These are phyloP conservation scores for Hanseniaspora uvarum DNA, from an alignment of 1,139 yeast genomes.

Conservation along the genomic window DNA sequence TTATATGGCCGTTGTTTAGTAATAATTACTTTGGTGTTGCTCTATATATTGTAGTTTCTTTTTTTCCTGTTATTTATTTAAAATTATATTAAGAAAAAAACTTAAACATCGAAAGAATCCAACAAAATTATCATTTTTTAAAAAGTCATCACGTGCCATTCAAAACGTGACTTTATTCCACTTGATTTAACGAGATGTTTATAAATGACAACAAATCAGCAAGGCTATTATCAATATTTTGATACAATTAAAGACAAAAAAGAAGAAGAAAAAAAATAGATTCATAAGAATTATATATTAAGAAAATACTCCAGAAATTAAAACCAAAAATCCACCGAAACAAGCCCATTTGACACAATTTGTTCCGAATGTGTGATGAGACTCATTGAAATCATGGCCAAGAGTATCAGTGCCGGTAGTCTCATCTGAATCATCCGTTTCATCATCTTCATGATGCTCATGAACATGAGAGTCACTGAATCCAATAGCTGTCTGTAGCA, in stretches of 20 bases:
- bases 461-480: slow-evolving; percentile 32
- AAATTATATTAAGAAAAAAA: too few species aligned
- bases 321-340: slow-evolving; percentile 27
- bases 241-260: too few species aligned
- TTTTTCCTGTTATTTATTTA: neutral
- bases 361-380: slow-evolving; percentile 29
- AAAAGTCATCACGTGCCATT: too few species aligned
- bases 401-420: slow-evolving; percentile 20
- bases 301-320: slow-evolving; percentile 27
- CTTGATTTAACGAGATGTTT: too few species aligned
- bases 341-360: slow-evolving; percentile 31
- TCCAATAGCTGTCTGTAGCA: slow-evolving; percentile 46
- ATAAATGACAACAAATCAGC: too few species aligned
- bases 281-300: slow-evolving; percentile 8
- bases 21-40: neutral
- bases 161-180: too few species aligned
- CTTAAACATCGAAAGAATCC: neutral
- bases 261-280: neutral
- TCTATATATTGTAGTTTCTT: neutral
- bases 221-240: too few species aligned
- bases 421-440: neutral
- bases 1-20: too few species aligned
- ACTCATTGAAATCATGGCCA: slow-evolving; percentile 24
- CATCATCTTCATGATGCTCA: neutral
- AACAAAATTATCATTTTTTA: neutral